These are phyloP conservation scores for Candida ponderosae DNA, from an alignment of 805 yeast genomes.

Conservation along the genomic window DNA sequence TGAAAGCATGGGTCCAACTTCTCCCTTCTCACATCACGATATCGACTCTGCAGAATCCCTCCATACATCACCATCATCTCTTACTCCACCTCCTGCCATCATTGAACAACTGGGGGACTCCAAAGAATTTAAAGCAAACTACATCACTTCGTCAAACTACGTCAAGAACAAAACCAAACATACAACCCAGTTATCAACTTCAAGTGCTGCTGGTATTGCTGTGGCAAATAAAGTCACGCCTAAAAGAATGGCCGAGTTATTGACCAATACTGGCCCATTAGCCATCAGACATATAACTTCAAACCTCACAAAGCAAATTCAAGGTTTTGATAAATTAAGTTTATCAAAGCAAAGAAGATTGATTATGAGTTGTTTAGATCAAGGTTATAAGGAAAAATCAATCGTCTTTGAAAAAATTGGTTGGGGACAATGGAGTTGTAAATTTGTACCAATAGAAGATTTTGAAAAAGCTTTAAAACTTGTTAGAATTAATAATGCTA, in stretches of 20 bases:
- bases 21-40: constrained; percentile 16
- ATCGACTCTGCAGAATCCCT: no score
- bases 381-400: constrained; percentile 42
- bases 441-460: constrained; percentile 31
- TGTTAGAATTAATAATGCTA: constrained; percentile 29
- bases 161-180: constrained; percentile 19
- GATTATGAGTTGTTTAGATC: constrained; percentile 83
- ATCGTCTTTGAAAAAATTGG: constrained; percentile 88
- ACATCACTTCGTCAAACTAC: constrained; percentile 18
- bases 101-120: no score
- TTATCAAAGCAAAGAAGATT: constrained; percentile 84
- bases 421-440: constrained; percentile 97
- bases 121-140: no score
- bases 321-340: constrained; percentile 72
- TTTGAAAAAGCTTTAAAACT: constrained; percentile 33
- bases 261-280: constrained; percentile 72
- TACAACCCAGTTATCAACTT: constrained; percentile 47
- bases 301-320: constrained; percentile 65
- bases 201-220: constrained; percentile 81
- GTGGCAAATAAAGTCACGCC: constrained; percentile 85
- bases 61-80: no score
- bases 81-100: background rate
- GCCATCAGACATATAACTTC: constrained; percentile 87
- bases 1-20: constrained; percentile 17
- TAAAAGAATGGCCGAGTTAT: constrained; percentile 59